Evolutionary conservation across 2,329 filamentous ascomycete species (phyloP), one percentile per base, ranked within the genome.

Genomic region (Kalmusia sp.): DNA sequence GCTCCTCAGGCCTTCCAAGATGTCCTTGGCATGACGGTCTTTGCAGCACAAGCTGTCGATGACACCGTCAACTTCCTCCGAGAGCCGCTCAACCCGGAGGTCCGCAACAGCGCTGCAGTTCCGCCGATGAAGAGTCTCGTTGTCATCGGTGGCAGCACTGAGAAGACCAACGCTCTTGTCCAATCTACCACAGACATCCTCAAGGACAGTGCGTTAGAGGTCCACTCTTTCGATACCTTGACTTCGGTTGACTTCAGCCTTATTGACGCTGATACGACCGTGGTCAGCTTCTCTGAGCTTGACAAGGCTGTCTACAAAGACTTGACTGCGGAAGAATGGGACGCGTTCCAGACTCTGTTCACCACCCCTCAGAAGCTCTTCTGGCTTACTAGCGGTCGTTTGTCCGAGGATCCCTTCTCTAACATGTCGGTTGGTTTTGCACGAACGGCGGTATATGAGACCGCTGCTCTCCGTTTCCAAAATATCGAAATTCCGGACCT

Each of bases 221-320:
- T 28, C 6, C 27, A 28, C 12, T 6, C 27, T 28, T 28, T 28
- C 27, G 27, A 28, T 6, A 12, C 27, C 6, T 12, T 28, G 27
- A 28, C 27, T 12, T 6, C 27, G 6, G 27, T 28, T 6, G 27
- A 28, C 12, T 28, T 28, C 27, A 12, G 27, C 12, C 27, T 28
- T 28, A 28, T 28, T 12, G 27, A 28, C 12, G 6, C 27, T 6
- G 27, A 28, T 28, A 28, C 27, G 12, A 28, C 27, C 22, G 41
- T 46, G 15, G 17, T 61, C 19, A 49, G 48, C 14, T 47, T 59
- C 17, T 46, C 60, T 9, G 57, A 63, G 46, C 55, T 21, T 2
- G 69, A 71, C 49, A 24, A 54, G 7, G 63, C 68, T 3, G 49
- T 65, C 1, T 67, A 71, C 44, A 38, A 64, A 33, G 46, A 52